Conservation (phyloP, 306 rosid species). For the Vigna hirtella region DNA sequence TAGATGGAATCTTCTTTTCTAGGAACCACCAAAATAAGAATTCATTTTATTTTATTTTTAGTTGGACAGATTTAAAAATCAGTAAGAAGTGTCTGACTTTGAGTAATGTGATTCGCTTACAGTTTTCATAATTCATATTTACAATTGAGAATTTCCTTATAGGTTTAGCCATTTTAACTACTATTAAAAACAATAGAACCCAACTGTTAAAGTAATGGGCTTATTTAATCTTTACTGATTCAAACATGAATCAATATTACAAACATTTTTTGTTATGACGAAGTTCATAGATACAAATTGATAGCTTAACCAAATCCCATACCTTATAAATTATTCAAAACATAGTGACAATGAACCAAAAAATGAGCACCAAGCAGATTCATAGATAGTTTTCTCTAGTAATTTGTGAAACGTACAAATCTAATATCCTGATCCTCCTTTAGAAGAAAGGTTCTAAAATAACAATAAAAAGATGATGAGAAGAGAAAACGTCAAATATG, state of each 20-base stretch:
- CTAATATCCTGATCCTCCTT: background rate
- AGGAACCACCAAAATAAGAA: background rate
- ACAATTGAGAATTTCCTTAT: background rate
- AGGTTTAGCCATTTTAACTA: background rate
- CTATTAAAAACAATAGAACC: background rate
- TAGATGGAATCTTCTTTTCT: background rate
- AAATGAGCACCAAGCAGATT: slow-evolving; percentile 4
- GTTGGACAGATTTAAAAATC: slow-evolving; percentile 1
- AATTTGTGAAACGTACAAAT: slow-evolving; percentile 2
- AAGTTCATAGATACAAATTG: background rate
- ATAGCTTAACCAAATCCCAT: background rate
- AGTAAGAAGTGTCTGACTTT: background rate
- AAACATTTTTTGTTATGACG: background rate
- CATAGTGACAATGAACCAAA: background rate
- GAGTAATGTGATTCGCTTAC: background rate
- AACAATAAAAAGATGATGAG: background rate
- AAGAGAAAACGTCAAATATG: slow-evolving; percentile 12
- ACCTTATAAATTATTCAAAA: background rate
- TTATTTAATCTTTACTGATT: background rate
- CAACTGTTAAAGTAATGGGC: background rate
- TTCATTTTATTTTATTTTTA: background rate
- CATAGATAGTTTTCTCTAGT: background rate
- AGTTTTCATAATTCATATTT: background rate
- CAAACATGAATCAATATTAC: background rate
- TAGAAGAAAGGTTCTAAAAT: too few species aligned